Evolutionary conservation across 257 asterid species (phyloP), one percentile per base, ranked within the genome.

Genomic region (Gynochthodes officinalis): DNA sequence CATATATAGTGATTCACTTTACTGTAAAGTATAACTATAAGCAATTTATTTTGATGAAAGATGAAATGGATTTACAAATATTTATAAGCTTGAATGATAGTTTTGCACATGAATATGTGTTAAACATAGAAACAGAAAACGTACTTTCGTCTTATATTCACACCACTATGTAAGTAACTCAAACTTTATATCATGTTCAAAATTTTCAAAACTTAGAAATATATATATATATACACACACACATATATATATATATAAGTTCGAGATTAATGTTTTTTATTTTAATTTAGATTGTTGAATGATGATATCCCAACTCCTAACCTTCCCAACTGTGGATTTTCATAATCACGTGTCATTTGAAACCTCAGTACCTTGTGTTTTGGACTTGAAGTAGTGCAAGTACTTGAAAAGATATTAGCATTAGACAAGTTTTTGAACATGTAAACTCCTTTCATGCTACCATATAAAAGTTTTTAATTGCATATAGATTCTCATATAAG

Each of bases 401-500:
- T 37, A 11, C 37, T 33, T 35, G 68, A 49, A n/a, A 8, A 8
- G 68, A 63, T 21, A 37, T 10, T 7, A 66, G 77, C 13, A 25
- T 14, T 25, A 65, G 77, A 4, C 44, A 73, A 64, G 72, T 62
- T 9, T 73, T 64, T 53, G 55, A 52, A 37, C 49, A 64, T 64
- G 72, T 66, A 0, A 62, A 73, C 25, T 40, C 65, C 19, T 73
- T 73, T 40, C 5, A 57, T 18, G 65, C 40, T 64, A 44, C 43
- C 11, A 53, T 73, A 25, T 64, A 63, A 58, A 73, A 64, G 72
- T 73, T 35, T 46, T 73, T 72, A 3, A 64, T 52, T 21, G 72
- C 72, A 4, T 46, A 64, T 53, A 50, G 65, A 64, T 73, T 64
- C 53, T 61, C 68, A 8, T 64, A 73, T 39, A 19, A 58, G 21